These are phyloP conservation scores for Fraxinus greggii DNA, from an alignment of 305 asterid species.

Conservation along the genomic window DNA sequence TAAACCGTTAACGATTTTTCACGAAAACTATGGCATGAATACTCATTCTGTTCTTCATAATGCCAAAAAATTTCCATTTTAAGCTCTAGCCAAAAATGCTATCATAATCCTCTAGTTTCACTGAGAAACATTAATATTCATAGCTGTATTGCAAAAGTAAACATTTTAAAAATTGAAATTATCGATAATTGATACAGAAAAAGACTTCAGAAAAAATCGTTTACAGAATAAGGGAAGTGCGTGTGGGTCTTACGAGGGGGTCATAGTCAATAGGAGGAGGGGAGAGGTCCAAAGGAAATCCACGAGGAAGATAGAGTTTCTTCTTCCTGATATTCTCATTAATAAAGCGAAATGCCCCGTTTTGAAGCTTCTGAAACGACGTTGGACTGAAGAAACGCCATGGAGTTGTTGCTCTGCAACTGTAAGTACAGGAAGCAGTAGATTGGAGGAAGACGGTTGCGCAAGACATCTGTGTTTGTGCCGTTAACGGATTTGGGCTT, in stretches of 20 bases:
- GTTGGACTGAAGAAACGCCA: slow-evolving; percentile 33
- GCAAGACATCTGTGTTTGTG: slow-evolving; percentile 27
- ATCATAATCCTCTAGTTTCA: background rate
- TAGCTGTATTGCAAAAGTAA: background rate
- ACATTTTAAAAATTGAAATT: background rate
- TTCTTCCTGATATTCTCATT: slow-evolving; percentile 17
- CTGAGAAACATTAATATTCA: background rate
- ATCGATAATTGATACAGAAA: background rate
- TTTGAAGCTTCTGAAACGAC: slow-evolving; percentile 29
- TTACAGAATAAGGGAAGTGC: background rate
- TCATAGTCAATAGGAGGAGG: slow-evolving; percentile 92
- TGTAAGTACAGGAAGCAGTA: background rate
- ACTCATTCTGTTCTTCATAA: background rate
- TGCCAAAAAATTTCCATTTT: background rate
- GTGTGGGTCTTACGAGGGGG: slow-evolving; percentile 42
- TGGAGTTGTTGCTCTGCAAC: slow-evolving; percentile 1
- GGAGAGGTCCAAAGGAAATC: slow-evolving; percentile 77
- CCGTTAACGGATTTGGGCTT: slow-evolving; percentile 1
- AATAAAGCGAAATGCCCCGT: slow-evolving; percentile 27
- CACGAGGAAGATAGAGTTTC: slow-evolving; percentile 18
- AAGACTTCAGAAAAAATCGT: background rate
- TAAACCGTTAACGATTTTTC: background rate
- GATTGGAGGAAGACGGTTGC: slow-evolving; percentile 17
- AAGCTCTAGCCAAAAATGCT: background rate
- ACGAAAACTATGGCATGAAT: background rate